Percentiles rank a stretch among this genome's conserved stretches.
phyloP scores from a whole-genome alignment of 2,329 filamentous ascomycete species.

The Camillea tinctor region DNA sequence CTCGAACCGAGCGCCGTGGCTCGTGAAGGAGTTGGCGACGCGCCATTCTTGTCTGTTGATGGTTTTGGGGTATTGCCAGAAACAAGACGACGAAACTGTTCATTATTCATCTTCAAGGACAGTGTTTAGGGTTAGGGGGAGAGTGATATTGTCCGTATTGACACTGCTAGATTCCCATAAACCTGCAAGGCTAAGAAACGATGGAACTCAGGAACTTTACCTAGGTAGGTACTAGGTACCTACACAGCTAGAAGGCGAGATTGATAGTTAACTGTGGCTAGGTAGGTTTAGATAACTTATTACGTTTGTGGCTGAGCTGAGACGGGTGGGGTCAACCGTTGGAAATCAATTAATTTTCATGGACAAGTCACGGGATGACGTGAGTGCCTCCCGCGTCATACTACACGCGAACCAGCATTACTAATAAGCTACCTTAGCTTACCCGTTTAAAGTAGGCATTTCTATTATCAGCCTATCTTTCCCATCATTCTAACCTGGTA shows the following conservation, averaged over 20 bases:
- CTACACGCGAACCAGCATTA: constrained; percentile 5
- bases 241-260: no score
- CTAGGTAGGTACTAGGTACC: no score
- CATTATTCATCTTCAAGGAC: constrained; percentile 75
- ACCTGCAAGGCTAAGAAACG: neutral
- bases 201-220: no score
- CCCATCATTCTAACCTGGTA: neutral
- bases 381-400: constrained; percentile 29
- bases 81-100: constrained; percentile 84
- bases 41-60: constrained; percentile 43
- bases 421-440: neutral
- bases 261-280: neutral
- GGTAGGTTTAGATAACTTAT: neutral
- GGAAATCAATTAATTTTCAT: neutral
- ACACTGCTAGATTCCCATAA: neutral
- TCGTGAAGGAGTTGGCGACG: constrained; percentile 36
- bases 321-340: neutral
- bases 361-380: constrained; percentile 40
- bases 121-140: no score
- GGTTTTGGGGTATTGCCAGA: constrained; percentile 47
- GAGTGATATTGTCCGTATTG: neutral
- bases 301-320: neutral
- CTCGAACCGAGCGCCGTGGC: constrained; percentile 68
- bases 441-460: neutral
- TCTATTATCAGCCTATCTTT: neutral